A percentile compares a stretch with the other conserved stretches of the same genome.
phyloP scores from a whole-genome alignment of 2,329 filamentous ascomycete genomes.

The Thelonectria blattea region DNA sequence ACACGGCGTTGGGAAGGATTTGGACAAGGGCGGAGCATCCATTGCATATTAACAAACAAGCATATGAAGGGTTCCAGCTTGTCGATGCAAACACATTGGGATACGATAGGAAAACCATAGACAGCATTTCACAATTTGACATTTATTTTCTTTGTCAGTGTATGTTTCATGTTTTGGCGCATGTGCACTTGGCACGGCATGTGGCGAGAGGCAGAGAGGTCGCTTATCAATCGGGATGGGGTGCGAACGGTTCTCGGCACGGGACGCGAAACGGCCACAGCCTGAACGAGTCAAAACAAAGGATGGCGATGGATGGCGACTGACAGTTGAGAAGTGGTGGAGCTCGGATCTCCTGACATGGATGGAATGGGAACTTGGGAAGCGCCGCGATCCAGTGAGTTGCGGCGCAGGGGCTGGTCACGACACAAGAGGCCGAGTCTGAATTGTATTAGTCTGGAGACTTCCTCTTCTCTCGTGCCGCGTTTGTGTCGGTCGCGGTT shows the following conservation, averaged over 20 bases:
- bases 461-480: neutral
- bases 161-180: neutral
- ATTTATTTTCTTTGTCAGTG: conserved; percentile 1
- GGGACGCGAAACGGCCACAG: conserved; percentile 19
- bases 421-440: neutral
- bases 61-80: conserved; percentile 20
- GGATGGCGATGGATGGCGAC: neutral
- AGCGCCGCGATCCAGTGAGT: conserved; percentile 35
- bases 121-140: conserved; percentile 7
- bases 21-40: conserved; percentile 20
- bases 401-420: conserved; percentile 8
- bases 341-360: conserved; percentile 28
- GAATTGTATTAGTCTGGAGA: neutral
- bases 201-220: neutral
- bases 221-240: conserved; percentile 7
- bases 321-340: neutral
- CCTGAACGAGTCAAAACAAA: neutral
- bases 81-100: conserved; percentile 13
- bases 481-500: neutral
- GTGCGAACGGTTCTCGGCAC: conserved; percentile 11
- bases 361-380: neutral
- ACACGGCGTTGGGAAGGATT: conserved; percentile 29
- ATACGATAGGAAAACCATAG: conserved; percentile 12
- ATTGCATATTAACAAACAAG: conserved; percentile 19
- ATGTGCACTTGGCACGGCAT: too few relatives aligned